Evolutionary conservation across 768 basidiomycete genomes (phyloP), one percentile per base, ranked within the genome.

Genomic region (Russula griseocarnosa): DNA sequence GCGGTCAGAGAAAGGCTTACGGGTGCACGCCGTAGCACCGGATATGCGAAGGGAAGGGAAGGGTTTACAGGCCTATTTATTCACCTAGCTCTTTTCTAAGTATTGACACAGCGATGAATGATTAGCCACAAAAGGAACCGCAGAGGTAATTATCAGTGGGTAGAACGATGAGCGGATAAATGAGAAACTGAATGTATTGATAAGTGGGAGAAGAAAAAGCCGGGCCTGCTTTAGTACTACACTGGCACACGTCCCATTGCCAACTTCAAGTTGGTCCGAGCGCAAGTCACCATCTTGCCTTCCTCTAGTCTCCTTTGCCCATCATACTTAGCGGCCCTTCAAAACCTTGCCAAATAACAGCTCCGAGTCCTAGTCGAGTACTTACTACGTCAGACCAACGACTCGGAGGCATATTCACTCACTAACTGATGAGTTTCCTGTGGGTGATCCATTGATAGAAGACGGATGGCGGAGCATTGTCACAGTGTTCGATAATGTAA

Each of bases 291-390:
- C 34, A 34, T 46, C 58, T 68, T 65, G 88, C 90, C 90, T 65
- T 93, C 89, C 59, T 93, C 90, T 38, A 94, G 74, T 64, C 88
- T 74, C 32, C 32, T 61, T 86, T 88, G 8, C 86, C 11, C 85
- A 83, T 76, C 66, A 72, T 76, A 72, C 73, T 52, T 78, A 81
- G 70, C 94, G 94, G 2, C 88, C 82, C 14, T 73, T 73, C n/a
- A 93, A 75, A 5, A 91, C 81, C 36, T 81, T 82, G 0, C 83
- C 79, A 69, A 94, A 95, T 56, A 94, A 75, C 0, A 81, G 82
- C 73, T 91, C 90, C 4, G 91, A 90, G 36, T 88, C 85, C 0
- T 96, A 96, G 74, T 98, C 36, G 97, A 0, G 96, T 98, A 0
- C 94, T 11, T 40, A 16, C 34, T 36, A 96, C 0, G 87, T 54